Evolutionary conservation across 2,329 filamentous ascomycete species (phyloP).

Genomic region (Biscogniauxia sp.): DNA sequence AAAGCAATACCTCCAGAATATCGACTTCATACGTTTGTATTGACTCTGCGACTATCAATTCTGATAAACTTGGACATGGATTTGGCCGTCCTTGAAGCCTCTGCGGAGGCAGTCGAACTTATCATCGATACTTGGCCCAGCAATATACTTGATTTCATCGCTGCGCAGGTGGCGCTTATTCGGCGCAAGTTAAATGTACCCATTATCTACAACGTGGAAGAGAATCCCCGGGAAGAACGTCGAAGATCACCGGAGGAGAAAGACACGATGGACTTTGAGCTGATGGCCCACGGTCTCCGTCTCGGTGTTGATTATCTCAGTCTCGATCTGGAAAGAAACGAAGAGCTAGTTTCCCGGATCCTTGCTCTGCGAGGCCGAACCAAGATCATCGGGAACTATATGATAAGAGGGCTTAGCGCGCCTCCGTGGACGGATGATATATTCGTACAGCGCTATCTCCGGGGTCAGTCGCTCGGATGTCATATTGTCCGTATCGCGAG

Average conservation of each 20-base stretch:
- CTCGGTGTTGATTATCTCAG: slow-evolving; percentile 65
- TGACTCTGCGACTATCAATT: slow-evolving; percentile 60
- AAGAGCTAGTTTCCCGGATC: slow-evolving; percentile 47
- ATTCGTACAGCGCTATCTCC: slow-evolving; percentile 53
- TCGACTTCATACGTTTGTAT: slow-evolving; percentile 58
- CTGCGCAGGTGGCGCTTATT: slow-evolving; percentile 55
- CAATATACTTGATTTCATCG: slow-evolving; percentile 47
- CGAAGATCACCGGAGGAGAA: slow-evolving; percentile 37
- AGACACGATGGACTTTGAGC: slow-evolving; percentile 48
- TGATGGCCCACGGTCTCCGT: slow-evolving; percentile 62
- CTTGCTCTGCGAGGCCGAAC: slow-evolving; percentile 54
- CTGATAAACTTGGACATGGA: slow-evolving; percentile 52
- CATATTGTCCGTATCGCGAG: slow-evolving; percentile 61
- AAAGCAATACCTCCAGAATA: slow-evolving; percentile 57
- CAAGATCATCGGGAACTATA: slow-evolving; percentile 60
- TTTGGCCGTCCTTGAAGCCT: slow-evolving; percentile 53
- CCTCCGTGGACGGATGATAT: slow-evolving; percentile 55
- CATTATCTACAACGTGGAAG: slow-evolving; percentile 57
- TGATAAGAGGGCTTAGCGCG: slow-evolving; percentile 43
- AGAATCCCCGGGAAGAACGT: slow-evolving; percentile 44
- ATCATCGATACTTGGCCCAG: slow-evolving; percentile 57
- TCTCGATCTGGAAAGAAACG: slow-evolving; percentile 58
- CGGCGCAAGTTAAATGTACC: slow-evolving; percentile 55
- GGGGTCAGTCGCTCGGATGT: slow-evolving; percentile 55
- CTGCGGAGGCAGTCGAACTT: slow-evolving; percentile 58